Evolutionary conservation across 345 rosid species (phyloP).

Genomic region (Barbarea vulgaris): DNA sequence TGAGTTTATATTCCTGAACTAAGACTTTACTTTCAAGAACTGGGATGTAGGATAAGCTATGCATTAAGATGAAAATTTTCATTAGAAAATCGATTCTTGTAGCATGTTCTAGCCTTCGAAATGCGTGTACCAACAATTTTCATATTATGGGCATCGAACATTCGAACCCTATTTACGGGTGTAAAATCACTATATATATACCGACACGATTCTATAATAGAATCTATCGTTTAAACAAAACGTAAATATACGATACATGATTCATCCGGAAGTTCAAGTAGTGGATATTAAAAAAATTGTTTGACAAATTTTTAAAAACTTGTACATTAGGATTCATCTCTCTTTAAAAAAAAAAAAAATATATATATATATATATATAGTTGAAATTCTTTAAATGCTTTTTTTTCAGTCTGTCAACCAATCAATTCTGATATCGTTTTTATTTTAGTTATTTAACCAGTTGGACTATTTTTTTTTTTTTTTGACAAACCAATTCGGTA

Average conservation of each 20-base stretch:
- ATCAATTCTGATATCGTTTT: background rate
- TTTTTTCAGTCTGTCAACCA: background rate
- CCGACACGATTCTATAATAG: background rate
- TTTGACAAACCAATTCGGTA: background rate
- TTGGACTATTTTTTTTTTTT: background rate
- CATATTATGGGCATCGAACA: slow-evolving; percentile 8
- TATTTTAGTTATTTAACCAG: background rate
- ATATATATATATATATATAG: background rate
- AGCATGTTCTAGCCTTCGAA: background rate
- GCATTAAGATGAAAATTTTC: background rate
- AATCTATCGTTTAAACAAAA: background rate
- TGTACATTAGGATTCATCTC: background rate
- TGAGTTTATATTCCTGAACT: too few relatives aligned
- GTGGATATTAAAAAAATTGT: background rate
- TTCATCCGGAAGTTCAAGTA: background rate
- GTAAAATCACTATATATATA: background rate
- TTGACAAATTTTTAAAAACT: background rate
- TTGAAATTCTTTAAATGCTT: background rate
- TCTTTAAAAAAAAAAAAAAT: too few relatives aligned
- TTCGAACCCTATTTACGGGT: background rate
- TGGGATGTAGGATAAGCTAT: background rate
- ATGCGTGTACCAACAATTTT: background rate
- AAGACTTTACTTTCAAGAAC: background rate
- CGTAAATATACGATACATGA: background rate
- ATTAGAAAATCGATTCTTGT: background rate